Percentiles rank a stretch among this genome's conserved stretches.
phyloP scores from a whole-genome alignment of 331 rosid genomes.

The Cydonia oblonga region DNA sequence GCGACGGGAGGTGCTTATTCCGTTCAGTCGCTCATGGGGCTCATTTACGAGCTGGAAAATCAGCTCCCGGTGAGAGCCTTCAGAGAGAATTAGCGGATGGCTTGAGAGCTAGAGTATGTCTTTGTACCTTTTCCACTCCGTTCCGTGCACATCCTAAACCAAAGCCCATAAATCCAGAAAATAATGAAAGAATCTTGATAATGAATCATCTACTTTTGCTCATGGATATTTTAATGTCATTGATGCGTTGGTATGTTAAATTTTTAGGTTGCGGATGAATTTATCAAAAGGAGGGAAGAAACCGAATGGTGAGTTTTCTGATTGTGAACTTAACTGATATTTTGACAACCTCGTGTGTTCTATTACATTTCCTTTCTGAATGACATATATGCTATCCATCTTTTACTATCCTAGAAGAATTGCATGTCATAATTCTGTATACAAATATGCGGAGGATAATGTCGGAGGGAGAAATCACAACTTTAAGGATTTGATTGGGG shows the following conservation, averaged over 20 bases:
- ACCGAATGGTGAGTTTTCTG: conserved; percentile 72
- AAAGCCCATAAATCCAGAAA: background rate
- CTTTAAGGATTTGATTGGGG: background rate
- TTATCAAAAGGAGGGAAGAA: conserved; percentile 74
- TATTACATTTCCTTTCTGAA: background rate
- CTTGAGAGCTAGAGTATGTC: conserved; percentile 55
- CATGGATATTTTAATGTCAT: too few species aligned
- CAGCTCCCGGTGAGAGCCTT: conserved; percentile 52
- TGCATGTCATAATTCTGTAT: background rate
- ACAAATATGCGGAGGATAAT: background rate
- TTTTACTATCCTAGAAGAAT: background rate
- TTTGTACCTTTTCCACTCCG: background rate
- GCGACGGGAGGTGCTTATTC: conserved; percentile 91
- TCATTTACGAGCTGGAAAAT: conserved; percentile 56
- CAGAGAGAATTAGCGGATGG: conserved; percentile 81
- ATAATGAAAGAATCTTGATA: background rate
- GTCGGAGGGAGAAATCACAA: background rate
- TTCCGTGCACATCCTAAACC: background rate
- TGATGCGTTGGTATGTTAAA: background rate
- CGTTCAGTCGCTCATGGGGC: conserved; percentile 89
- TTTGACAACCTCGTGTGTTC: background rate
- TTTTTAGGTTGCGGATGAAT: conserved; percentile 82
- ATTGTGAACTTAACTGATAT: background rate
- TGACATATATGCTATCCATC: background rate
- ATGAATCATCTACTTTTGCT: background rate